Conservation (phyloP, 23 red algal genomes). For the Cyanidioschyzon merolae region DNA sequence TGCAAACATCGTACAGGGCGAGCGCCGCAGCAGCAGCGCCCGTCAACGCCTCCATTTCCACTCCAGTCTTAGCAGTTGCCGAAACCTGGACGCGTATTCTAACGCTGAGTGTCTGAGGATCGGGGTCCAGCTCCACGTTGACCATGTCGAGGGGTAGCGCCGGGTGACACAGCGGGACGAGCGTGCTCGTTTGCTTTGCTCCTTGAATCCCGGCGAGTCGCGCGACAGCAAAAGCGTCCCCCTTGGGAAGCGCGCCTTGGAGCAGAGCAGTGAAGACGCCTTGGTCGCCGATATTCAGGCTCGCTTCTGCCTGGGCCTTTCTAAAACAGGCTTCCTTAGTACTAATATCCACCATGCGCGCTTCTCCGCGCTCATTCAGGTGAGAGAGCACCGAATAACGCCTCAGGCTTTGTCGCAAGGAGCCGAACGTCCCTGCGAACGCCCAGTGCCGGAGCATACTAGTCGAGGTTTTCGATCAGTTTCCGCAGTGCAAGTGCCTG, state of each 20-base stretch:
- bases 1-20: conserved; percentile 98
- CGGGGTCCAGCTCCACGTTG: conserved; percentile 32
- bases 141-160: conserved; percentile 49
- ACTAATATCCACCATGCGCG: conserved; percentile 81
- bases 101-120: background rate
- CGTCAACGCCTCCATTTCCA: conserved; percentile 97
- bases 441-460: no score
- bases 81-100: background rate
- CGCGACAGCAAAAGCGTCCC: conserved; percentile 68
- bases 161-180: conserved; percentile 90
- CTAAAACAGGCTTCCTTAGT: conserved; percentile 32
- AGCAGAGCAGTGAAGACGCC: background rate
- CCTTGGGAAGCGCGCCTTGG: conserved; percentile 21
- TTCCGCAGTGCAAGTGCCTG: no score
- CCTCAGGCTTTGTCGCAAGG: no score
- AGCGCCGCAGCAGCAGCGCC: conserved; percentile 67
- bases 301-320: conserved; percentile 43
- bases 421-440: no score
- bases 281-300: conserved; percentile 34
- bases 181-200: conserved; percentile 57
- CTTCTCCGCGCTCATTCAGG: conserved; percentile 32
- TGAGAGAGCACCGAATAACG: conserved; percentile 51
- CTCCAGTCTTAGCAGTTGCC: conserved; percentile 51
- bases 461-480: no score
- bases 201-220: conserved; percentile 68